Conservation (phyloP, 148 eudicot species). For the Talinum fruticosum region DNA sequence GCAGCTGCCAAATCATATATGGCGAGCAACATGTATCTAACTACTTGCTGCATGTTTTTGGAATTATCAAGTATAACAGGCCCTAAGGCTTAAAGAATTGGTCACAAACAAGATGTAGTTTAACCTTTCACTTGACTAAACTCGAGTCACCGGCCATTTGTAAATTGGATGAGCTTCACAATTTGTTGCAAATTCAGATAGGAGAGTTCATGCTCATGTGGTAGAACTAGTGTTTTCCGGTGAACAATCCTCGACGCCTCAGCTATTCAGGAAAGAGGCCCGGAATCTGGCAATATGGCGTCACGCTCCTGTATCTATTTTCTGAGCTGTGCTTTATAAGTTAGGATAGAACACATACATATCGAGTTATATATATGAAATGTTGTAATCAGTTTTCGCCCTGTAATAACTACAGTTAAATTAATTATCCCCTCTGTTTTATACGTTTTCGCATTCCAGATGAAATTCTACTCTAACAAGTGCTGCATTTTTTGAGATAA, state of each 20-base stretch:
- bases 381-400: too few relatives aligned
- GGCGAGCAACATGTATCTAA: slow-evolving; percentile 19
- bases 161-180: background rate
- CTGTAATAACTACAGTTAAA: too few relatives aligned
- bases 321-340: background rate
- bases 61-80: background rate
- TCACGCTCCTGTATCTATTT: background rate
- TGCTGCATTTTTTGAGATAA: too few relatives aligned
- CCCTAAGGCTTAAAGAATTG: background rate
- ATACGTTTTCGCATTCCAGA: too few relatives aligned
- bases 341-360: background rate
- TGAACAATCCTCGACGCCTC: background rate
- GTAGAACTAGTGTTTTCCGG: background rate
- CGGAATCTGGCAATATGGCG: background rate
- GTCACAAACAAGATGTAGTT: background rate
- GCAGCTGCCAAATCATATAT: slow-evolving; percentile 5
- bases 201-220: background rate
- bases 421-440: too few relatives aligned
- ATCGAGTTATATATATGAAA: too few relatives aligned
- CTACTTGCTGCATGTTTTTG: background rate
- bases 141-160: background rate
- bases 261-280: background rate
- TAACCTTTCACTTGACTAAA: background rate
- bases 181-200: background rate
- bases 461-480: too few relatives aligned